These are phyloP conservation scores for Volvox carteri DNA, from an alignment of 163 green algal species.

Conservation along the genomic window DNA sequence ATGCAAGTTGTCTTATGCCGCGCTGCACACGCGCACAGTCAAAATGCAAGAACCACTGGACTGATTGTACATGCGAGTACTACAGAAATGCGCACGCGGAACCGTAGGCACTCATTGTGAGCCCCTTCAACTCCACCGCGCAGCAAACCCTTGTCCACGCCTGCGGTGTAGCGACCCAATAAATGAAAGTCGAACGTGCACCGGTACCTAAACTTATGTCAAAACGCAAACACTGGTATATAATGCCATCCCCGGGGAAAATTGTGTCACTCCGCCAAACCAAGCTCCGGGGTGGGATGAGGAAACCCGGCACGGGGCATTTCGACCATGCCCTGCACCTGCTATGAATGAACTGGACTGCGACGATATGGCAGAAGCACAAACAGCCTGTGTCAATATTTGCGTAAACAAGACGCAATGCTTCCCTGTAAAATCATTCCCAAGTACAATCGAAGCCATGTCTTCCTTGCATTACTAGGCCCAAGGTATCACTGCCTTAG, in stretches of 20 bases:
- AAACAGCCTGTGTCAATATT: not conserved
- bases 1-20: too few species aligned
- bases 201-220: not conserved
- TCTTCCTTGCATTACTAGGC: too few species aligned
- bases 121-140: not conserved
- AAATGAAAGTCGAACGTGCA: not conserved
- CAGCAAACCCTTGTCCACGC: not conserved
- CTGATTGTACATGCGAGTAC: slow-evolving; percentile 1
- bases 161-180: not conserved
- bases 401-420: not conserved
- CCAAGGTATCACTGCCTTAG: too few species aligned
- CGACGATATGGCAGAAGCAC: not conserved
- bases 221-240: not conserved
- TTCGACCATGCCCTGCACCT: not conserved
- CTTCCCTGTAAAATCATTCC: not conserved
- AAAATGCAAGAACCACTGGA: not conserved
- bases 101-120: not conserved
- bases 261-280: not conserved
- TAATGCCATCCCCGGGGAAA: not conserved
- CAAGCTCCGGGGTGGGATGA: not conserved
- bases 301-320: not conserved
- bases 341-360: not conserved
- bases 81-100: not conserved
- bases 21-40: too few species aligned
- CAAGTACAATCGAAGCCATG: not conserved